Conservation (phyloP, 78 protist species). For the Monosiga brevicollis region DNA sequence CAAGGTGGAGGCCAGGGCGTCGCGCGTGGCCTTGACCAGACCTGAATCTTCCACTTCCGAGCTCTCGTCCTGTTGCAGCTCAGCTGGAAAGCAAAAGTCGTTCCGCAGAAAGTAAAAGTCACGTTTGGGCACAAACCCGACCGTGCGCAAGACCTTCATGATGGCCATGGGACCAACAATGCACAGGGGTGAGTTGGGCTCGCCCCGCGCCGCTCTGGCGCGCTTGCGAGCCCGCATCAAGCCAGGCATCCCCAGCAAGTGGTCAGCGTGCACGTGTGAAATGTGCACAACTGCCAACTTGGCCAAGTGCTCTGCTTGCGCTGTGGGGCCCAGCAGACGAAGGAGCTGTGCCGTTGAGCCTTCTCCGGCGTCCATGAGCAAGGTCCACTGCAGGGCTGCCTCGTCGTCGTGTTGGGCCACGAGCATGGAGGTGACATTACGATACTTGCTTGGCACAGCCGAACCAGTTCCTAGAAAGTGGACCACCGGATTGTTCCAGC, state of each 20-base stretch:
- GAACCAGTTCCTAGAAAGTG: conserved; percentile 78
- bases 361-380: conserved; percentile 89
- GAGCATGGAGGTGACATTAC: conserved; percentile 59
- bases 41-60: background rate
- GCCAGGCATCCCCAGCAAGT: conserved; percentile 76
- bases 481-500: background rate
- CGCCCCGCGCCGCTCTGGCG: background rate
- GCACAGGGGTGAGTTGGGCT: background rate
- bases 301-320: conserved; percentile 7
- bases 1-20: background rate
- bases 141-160: no score
- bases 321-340: conserved; percentile 64
- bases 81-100: background rate
- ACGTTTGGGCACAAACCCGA: no score
- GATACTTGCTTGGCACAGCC: conserved; percentile 71
- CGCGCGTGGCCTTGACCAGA: background rate
- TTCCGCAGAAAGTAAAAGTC: background rate
- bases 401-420: background rate
- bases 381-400: background rate
- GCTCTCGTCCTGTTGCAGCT: background rate
- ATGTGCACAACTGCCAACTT: conserved; percentile 51
- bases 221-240: background rate
- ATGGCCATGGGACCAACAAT: conserved; percentile 1
- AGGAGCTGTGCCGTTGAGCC: conserved; percentile 76
- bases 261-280: conserved; percentile 97